phyloP scores from a whole-genome alignment of 1,139 yeast species.

The Sugiyamaella xylanicola region DNA sequence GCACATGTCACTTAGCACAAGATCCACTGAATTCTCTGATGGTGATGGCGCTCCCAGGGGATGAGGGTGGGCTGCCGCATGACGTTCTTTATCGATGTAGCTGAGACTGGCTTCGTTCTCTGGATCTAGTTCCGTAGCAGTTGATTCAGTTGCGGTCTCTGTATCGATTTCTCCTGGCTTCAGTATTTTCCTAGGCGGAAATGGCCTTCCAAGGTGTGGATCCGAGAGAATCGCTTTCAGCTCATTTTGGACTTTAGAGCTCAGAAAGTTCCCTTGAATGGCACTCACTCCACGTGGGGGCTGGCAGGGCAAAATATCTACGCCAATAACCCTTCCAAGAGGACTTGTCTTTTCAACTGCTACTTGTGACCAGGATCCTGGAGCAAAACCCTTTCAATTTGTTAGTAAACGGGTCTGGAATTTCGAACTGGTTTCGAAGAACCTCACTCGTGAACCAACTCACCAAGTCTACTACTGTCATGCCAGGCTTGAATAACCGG shows the following conservation, averaged over 20 bases:
- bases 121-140: neutral
- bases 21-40: slow-evolving; percentile 52
- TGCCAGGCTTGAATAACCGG: slow-evolving; percentile 56
- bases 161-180: slow-evolving; percentile 4
- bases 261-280: slow-evolving; percentile 83
- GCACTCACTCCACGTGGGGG: slow-evolving; percentile 82
- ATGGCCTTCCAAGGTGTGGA: slow-evolving; percentile 37
- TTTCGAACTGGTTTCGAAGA: too few relatives aligned
- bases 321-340: slow-evolving; percentile 74
- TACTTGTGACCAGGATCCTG: slow-evolving; percentile 95
- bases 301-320: slow-evolving; percentile 73
- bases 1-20: slow-evolving; percentile 85
- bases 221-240: slow-evolving; percentile 56
- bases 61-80: slow-evolving; percentile 2
- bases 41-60: neutral
- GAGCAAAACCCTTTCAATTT: slow-evolving; percentile 70
- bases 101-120: slow-evolving; percentile 36
- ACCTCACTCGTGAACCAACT: slow-evolving; percentile 14
- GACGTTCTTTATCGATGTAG: slow-evolving; percentile 30
- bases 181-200: slow-evolving; percentile 22
- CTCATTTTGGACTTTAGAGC: slow-evolving; percentile 63
- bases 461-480: slow-evolving; percentile 70
- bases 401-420: neutral
- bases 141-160: too few relatives aligned
- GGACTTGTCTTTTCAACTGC: slow-evolving; percentile 61